Evolutionary conservation across 192 early-diverging fungal genomes (phyloP), one percentile per base, ranked within the genome.

Genomic region (Rhizoclosmatium sp.): DNA sequence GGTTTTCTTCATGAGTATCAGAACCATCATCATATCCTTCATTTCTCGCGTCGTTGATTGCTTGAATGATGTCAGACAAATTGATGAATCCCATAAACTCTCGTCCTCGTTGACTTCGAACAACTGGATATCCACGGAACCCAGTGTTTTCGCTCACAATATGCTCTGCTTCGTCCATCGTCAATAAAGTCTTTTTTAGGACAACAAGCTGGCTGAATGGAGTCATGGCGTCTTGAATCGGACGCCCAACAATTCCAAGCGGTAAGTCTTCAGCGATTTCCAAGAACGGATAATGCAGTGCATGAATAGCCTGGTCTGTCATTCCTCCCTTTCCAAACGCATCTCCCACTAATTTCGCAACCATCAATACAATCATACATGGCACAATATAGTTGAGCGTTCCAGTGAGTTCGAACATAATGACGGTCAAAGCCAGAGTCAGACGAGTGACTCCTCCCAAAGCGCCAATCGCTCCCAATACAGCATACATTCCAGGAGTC

Each of bases 401-500:
- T 2, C 97, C 98, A 16, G 97, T 99, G 58, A 99, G 87, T 83
- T 99, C 98, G 85, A 99, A 99, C 97, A 99, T 98, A 47, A 99
- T 94, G n/a, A 99, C 97, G 3, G 97, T 87, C 3, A 88, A 70
- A 1, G 82, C 79, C 49, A 86, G 74, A 48, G 80, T 69, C n/a
- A 69, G 31, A 16, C 68, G 68, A 10, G 68, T 69, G 31, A 69
- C 68, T 89, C 51, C 92, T 87, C 62, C 62, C 62, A 98, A 83
- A 7, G 94, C 92, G 2, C 93, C 98, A 1, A 96, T 93, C 0
- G 98, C 97, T 31, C 98, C 98, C 54, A 99, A 82, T 47, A 98
- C 91, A 46, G 98, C 95, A 84, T 99, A 99, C 21, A 95, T 95
- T 31, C 97, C 97, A 0, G 95, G 95, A 2, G 94, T 97, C 16